Conservation (phyloP, 768 basidiomycete genomes). For the Trametes cingulata region DNA sequence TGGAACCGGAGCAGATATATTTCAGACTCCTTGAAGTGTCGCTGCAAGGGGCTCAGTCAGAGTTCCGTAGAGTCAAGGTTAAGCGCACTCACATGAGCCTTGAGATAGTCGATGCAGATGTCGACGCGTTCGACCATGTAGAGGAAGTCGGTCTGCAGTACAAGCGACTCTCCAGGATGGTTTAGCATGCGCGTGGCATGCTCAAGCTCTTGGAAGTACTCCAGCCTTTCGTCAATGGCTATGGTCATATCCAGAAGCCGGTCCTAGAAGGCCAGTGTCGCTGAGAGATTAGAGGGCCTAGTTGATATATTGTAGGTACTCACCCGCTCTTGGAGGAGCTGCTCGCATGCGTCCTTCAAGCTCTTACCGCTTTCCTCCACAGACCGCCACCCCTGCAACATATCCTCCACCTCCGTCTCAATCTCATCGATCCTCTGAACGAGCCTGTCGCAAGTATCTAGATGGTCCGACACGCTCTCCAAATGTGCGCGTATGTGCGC, state of each 20-base stretch:
- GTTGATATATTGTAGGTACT: constrained; percentile 31
- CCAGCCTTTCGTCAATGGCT: constrained; percentile 77
- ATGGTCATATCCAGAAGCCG: constrained; percentile 75
- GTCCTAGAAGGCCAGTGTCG: constrained; percentile 50
- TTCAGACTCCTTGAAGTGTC: constrained; percentile 90
- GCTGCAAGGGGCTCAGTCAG: constrained; percentile 43
- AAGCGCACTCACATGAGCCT: constrained; percentile 66
- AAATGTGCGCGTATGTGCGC: constrained; percentile 88
- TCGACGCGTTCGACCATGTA: constrained; percentile 97
- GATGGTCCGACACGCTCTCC: constrained; percentile 69
- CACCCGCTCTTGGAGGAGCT: constrained; percentile 86
- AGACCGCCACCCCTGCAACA: constrained; percentile 81
- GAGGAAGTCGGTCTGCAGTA: constrained; percentile 87
- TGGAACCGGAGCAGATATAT: constrained; percentile 96
- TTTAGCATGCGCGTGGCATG: constrained; percentile 92
- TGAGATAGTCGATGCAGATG: constrained; percentile 89
- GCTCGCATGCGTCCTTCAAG: constrained; percentile 89
- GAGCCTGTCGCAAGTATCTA: constrained; percentile 75
- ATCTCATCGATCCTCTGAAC: constrained; percentile 73
- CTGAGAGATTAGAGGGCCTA: neutral
- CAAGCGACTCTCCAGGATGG: constrained; percentile 88
- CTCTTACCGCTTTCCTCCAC: constrained; percentile 94
- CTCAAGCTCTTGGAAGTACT: constrained; percentile 95
- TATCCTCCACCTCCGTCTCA: constrained; percentile 70
- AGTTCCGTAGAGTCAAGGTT: neutral